Evolutionary conservation across 192 early-diverging fungal genomes (phyloP).

Genomic region (Phlyctochytrium bullatum): DNA sequence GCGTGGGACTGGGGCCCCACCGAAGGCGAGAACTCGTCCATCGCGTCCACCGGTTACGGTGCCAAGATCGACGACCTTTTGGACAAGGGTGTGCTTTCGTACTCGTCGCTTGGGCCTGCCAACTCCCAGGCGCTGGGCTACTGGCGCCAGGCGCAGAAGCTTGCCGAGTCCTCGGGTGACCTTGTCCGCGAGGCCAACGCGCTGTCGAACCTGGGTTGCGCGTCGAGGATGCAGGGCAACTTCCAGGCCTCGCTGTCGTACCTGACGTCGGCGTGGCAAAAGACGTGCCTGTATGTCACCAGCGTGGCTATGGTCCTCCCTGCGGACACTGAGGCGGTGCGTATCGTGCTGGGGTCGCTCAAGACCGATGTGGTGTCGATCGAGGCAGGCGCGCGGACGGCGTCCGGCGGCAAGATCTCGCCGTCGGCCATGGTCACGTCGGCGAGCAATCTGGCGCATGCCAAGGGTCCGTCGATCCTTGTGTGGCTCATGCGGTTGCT

Average conservation of each 20-base stretch:
- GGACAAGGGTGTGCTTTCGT: background rate
- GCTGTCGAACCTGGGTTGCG: background rate
- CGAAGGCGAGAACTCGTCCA: background rate
- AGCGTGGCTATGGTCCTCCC: background rate
- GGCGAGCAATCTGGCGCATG: background rate
- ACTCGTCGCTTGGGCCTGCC: background rate
- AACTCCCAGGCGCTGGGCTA: background rate
- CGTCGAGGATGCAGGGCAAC: background rate
- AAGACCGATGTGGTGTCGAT: background rate
- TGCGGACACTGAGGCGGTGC: background rate
- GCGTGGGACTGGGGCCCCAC: slow-evolving; percentile 1
- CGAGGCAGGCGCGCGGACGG: no score
- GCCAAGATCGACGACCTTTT: background rate
- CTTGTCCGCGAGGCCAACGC: slow-evolving; percentile 3
- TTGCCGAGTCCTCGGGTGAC: background rate
- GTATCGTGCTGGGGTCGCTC: background rate
- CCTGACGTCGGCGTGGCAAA: background rate
- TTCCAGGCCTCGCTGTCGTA: background rate
- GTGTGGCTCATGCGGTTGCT: background rate
- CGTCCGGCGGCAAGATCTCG: no score
- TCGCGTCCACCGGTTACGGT: background rate
- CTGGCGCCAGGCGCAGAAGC: background rate
- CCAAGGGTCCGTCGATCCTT: background rate
- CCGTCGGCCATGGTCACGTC: background rate
- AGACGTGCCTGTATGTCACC: background rate